Evolutionary conservation across 805 yeast species (phyloP), one percentile per base, ranked within the genome.

Genomic region (Saturnispora kantuleensis): DNA sequence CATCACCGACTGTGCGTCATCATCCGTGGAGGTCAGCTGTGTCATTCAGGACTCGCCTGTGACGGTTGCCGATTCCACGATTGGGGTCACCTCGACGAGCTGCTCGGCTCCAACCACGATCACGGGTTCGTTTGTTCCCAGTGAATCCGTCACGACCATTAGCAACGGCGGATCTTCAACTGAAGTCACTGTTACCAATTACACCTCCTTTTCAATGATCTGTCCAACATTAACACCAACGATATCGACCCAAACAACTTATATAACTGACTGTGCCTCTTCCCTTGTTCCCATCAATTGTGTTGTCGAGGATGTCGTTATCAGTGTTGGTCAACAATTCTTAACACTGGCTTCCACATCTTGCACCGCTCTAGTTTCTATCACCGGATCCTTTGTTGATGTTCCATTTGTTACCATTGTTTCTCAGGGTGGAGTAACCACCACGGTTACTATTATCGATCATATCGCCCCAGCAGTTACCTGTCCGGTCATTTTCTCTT

Each of bases 311-410:
- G 15, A 38, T 18, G 39, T 46, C 6, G 4, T 12, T 13, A 32
- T 45, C n/a, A 13, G 26, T 2, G 29, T 43, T 34, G 50, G 35
- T 35, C 31, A 29, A 12, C n/a, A 18, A 3, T 9, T 33, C 6
- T n/a, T 41, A n/a, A 13, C 32, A 8, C 10, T 41, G 2, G 31
- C 34, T 2, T 41, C 46, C 11, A 41, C 45, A 3, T 46, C 49
- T 3, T 44, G 45, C 21, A n/a, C 40, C 7, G 16, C 42, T 11
- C 32, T 42, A 17, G 30, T 39, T 8, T 39, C 44, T 11, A 28
- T 46, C 12, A 29, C 43, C 10, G 50, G 51, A 30, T 38, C 52
- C 9, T 50, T 45, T 39, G 32, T 30, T 11, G 36, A 41, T 26
- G 17, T 21, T 6, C 21, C 33, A 17, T 35, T 46, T 21, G 30